Percentiles rank a stretch among this genome's conserved stretches.
phyloP scores from a whole-genome alignment of 1,139 yeast genomes.

The Scheffersomyces segobiensis region DNA sequence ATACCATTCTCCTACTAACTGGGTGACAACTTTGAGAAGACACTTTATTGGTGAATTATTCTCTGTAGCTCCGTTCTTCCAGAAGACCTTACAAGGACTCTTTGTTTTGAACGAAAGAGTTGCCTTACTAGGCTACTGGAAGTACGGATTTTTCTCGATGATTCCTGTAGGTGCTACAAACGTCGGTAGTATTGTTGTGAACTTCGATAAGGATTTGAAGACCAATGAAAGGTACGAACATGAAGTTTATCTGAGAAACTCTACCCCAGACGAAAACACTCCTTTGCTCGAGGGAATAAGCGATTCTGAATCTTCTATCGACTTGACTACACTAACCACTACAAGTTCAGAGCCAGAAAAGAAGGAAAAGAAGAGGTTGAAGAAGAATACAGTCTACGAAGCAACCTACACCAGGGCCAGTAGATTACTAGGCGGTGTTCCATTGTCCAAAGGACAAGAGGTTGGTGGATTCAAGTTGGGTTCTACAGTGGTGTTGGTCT shows the following conservation, averaged over 20 bases:
- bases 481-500: conserved; percentile 90
- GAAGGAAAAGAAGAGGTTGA: conserved; percentile 37
- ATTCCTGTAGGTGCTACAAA: conserved; percentile 99
- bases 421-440: conserved; percentile 79
- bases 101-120: conserved; percentile 95
- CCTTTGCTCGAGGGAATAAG: conserved; percentile 26
- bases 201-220: conserved; percentile 86
- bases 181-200: conserved; percentile 91
- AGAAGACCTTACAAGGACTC: conserved; percentile 78
- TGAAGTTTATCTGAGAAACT: conserved; percentile 36
- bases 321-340: conserved; percentile 15
- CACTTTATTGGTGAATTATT: conserved; percentile 95
- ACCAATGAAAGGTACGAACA: conserved; percentile 76
- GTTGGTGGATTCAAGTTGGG: conserved; percentile 98
- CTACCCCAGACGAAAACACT: conserved; percentile 26
- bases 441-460: conserved; percentile 88
- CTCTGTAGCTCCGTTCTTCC: conserved; percentile 97
- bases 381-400: conserved; percentile 86
- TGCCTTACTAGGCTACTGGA: conserved; percentile 93
- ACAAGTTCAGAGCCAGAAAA: conserved; percentile 3
- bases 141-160: conserved; percentile 96
- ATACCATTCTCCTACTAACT: conserved; percentile 92
- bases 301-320: conserved; percentile 7
- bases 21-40: conserved; percentile 93
- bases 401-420: conserved; percentile 89